These are phyloP conservation scores for Scutellaria minor DNA, from an alignment of 257 asterid species.

Conservation along the genomic window DNA sequence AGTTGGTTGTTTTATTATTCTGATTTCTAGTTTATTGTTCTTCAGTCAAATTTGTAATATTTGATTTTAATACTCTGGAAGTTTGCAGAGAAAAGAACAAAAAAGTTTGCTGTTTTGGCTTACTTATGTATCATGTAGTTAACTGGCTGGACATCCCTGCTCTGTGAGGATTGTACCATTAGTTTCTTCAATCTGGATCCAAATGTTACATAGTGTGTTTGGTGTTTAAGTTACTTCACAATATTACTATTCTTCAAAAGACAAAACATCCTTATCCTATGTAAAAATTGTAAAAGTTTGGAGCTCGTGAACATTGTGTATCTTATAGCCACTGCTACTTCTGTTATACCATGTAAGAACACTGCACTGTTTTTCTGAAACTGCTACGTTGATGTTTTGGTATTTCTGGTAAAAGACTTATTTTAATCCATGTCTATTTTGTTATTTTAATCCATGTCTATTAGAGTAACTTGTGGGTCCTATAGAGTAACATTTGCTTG, in stretches of 20 bases:
- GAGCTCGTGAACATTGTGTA: conserved; percentile 16
- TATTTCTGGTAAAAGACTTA: conserved; percentile 2
- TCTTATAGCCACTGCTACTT: conserved; percentile 20
- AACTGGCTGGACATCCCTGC: background rate
- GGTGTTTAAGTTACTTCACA: conserved; percentile 9
- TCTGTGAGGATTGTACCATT: conserved; percentile 26
- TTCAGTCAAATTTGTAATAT: conserved; percentile 8
- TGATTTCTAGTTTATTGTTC: conserved; percentile 23
- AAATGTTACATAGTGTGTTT: background rate
- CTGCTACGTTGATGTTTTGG: background rate
- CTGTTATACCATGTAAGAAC: conserved; percentile 22
- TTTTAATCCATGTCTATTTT: conserved; percentile 12
- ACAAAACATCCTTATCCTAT: conserved; percentile 12
- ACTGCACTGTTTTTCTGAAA: conserved; percentile 13
- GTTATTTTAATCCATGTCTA: conserved; percentile 13
- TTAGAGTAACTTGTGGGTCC: conserved; percentile 27
- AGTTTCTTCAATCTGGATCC: conserved; percentile 26
- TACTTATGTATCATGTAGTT: conserved; percentile 1
- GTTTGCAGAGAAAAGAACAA: background rate
- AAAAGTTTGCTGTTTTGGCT: conserved; percentile 17
- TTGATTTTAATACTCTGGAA: conserved; percentile 19
- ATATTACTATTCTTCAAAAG: background rate
- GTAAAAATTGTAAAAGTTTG: conserved; percentile 24
- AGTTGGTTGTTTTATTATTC: conserved; percentile 33
- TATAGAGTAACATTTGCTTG: conserved; percentile 31